phyloP scores from a whole-genome alignment of 2,329 filamentous ascomycete genomes.

The Alternaria viburni region DNA sequence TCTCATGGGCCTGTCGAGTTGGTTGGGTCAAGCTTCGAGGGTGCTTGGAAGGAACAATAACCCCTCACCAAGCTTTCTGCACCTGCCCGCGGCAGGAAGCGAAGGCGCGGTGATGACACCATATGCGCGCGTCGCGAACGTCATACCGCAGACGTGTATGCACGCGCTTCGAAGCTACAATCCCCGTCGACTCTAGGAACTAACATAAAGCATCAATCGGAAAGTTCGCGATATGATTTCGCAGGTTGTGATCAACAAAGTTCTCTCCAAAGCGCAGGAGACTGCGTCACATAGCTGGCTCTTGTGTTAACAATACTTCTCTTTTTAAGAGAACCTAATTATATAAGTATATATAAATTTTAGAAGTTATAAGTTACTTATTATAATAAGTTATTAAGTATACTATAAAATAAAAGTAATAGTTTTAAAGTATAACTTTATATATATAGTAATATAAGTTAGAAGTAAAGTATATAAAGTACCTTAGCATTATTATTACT shows the following conservation, averaged over 20 bases:
- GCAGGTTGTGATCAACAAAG: slow-evolving; percentile 55
- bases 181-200: background rate
- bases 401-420: too few relatives aligned
- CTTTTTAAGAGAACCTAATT: too few relatives aligned
- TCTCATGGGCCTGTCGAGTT: background rate
- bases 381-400: too few relatives aligned
- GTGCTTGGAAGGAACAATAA: slow-evolving; percentile 1
- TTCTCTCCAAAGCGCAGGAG: slow-evolving; percentile 35
- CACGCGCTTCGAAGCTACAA: background rate
- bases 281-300: slow-evolving; percentile 50
- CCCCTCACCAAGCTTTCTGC: slow-evolving; percentile 3
- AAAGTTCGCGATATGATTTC: slow-evolving; percentile 50
- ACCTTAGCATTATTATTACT: too few relatives aligned
- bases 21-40: background rate
- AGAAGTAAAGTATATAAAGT: too few relatives aligned
- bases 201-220: background rate
- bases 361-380: too few relatives aligned
- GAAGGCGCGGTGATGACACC: background rate
- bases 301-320: too few relatives aligned
- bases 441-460: too few relatives aligned
- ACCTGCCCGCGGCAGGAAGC: slow-evolving; percentile 9
- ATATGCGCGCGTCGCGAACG: background rate
- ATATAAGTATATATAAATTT: too few relatives aligned
- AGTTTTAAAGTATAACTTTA: too few relatives aligned
- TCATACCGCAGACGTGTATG: background rate